Evolutionary conservation across 2,329 filamentous ascomycete species (phyloP).

Genomic region (Neophaeococcomyces aloes): DNA sequence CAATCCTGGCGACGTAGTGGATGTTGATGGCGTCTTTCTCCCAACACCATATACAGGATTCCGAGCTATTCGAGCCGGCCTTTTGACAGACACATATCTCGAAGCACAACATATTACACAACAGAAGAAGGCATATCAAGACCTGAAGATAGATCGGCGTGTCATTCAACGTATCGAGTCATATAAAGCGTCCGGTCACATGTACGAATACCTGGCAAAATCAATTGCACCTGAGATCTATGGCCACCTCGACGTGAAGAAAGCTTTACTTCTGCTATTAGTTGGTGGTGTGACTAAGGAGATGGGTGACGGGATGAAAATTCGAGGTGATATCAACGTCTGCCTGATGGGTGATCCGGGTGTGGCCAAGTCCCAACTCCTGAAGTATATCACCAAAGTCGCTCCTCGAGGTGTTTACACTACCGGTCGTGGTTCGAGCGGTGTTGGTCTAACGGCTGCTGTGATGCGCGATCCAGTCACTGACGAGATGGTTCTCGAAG

Average conservation of each 20-base stretch:
- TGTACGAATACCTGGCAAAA: conserved; percentile 90
- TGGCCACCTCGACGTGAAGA: conserved; percentile 94
- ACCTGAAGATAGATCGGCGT: conserved; percentile 71
- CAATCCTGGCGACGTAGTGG: conserved; percentile 88
- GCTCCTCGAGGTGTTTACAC: conserved; percentile 85
- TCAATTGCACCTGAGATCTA: conserved; percentile 97
- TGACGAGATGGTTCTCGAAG: conserved; percentile 68
- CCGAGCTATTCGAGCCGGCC: conserved; percentile 86
- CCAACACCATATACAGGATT: conserved; percentile 99
- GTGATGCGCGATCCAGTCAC: conserved; percentile 73
- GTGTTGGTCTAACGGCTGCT: conserved; percentile 70
- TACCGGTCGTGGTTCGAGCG: conserved; percentile 69
- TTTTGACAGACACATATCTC: conserved; percentile 94
- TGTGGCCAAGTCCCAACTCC: conserved; percentile 96
- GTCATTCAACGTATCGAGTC: conserved; percentile 77
- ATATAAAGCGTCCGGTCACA: conserved; percentile 72
- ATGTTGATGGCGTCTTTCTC: conserved; percentile 89
- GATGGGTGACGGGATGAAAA: conserved; percentile 96
- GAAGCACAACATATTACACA: conserved; percentile 89
- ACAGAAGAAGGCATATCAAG: conserved; percentile 96
- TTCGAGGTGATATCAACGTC: conserved; percentile 97
- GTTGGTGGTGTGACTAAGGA: conserved; percentile 95
- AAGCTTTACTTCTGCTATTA: conserved; percentile 84
- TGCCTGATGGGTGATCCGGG: conserved; percentile 98
- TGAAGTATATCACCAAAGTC: conserved; percentile 98